phyloP scores from a whole-genome alignment of 2,329 filamentous ascomycete species.

The Ceratocystis huliohia region DNA sequence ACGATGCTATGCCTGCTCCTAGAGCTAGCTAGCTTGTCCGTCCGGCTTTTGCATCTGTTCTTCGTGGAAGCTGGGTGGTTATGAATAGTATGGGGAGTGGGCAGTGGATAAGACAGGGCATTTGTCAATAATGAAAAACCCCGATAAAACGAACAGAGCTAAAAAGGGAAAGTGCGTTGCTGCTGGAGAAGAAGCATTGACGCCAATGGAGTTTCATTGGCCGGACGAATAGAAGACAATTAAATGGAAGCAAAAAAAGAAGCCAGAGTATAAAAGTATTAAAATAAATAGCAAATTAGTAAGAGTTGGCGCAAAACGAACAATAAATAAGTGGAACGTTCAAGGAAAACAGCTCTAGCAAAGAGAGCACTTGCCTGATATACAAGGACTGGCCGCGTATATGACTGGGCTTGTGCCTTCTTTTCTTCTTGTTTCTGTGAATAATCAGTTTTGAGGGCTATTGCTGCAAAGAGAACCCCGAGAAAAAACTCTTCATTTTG shows the following conservation, averaged over 20 bases:
- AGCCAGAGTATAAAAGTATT: background rate
- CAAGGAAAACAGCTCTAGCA: too few relatives aligned
- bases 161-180: background rate
- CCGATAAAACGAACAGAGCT: background rate
- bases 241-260: background rate
- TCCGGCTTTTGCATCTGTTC: too few relatives aligned
- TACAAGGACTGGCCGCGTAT: background rate
- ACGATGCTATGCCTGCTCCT: background rate
- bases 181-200: background rate
- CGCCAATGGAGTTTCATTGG: background rate
- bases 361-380: background rate
- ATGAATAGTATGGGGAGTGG: too few relatives aligned
- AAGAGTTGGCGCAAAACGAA: too few relatives aligned
- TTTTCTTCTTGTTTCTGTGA: slow-evolving; percentile 16
- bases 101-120: background rate
- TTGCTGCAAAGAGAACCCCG: background rate
- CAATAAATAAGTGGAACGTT: too few relatives aligned
- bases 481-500: slow-evolving; percentile 5
- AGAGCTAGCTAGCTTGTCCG: background rate
- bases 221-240: background rate
- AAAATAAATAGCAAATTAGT: background rate
- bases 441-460: background rate
- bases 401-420: slow-evolving; percentile 16
- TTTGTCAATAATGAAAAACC: background rate
- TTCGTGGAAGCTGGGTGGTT: too few relatives aligned